A percentile compares a stretch with the other conserved stretches of the same genome.
Conservation (phyloP, 176 grass and related monocot species). For the Eleusine coracana region DNA sequence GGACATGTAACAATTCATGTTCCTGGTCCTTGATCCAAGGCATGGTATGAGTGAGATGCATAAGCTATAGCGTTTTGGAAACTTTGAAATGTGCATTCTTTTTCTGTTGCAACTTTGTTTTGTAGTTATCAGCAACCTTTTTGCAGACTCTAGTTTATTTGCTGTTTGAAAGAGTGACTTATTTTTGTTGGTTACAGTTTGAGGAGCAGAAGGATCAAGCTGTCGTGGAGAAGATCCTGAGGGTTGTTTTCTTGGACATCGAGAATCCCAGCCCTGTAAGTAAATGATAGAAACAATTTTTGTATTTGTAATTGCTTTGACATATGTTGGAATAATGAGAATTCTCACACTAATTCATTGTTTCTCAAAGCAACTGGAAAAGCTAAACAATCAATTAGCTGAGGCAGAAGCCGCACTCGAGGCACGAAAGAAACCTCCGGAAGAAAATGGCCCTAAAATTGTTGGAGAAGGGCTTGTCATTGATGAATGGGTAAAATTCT, state of each 20-base stretch:
- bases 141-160: slow-evolving; percentile 1
- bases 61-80: not conserved
- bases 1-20: slow-evolving; percentile 16
- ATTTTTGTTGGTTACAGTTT: slow-evolving; percentile 55
- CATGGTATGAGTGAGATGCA: slow-evolving; percentile 12
- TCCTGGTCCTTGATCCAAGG: not conserved
- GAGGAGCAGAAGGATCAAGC: slow-evolving; percentile 96
- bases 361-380: slow-evolving; percentile 86
- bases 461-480: slow-evolving; percentile 94
- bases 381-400: slow-evolving; percentile 75
- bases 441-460: slow-evolving; percentile 87
- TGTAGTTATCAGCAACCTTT: not conserved
- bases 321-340: slow-evolving; percentile 15
- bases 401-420: slow-evolving; percentile 92
- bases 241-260: slow-evolving; percentile 83
- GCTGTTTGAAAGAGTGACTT: slow-evolving; percentile 22
- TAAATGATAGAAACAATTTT: not conserved
- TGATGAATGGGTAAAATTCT: slow-evolving; percentile 86
- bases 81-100: not conserved
- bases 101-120: slow-evolving; percentile 3
- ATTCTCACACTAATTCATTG: slow-evolving; percentile 15
- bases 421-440: slow-evolving; percentile 76
- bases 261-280: slow-evolving; percentile 74
- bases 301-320: not conserved
- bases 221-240: slow-evolving; percentile 83